Percentiles rank a stretch among this genome's conserved stretches.
Conservation (phyloP, 1,139 yeast genomes). For the Saccharomyces hybrid region DNA sequence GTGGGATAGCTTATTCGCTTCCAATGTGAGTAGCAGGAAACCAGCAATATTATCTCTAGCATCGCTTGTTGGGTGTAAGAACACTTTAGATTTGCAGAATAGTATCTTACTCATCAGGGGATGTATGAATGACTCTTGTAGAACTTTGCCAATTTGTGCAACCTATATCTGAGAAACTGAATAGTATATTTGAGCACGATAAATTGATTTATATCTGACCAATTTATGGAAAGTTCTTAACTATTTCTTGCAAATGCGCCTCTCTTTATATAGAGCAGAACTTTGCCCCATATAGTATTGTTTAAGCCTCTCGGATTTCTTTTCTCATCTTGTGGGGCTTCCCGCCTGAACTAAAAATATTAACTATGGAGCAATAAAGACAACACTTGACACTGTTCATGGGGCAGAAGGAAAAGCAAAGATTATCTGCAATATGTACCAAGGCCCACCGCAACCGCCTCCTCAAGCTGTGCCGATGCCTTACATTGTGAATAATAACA, state of each 20-base stretch:
- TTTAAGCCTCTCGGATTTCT: constrained; percentile 1
- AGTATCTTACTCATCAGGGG: constrained; percentile 10
- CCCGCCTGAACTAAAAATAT: not conserved
- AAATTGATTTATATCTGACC: not conserved
- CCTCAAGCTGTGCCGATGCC: not conserved
- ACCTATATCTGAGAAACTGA: not conserved
- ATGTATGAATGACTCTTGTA: not conserved
- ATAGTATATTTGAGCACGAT: not conserved
- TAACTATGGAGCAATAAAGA: not conserved
- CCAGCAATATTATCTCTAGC: constrained; percentile 76
- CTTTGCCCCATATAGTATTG: not conserved
- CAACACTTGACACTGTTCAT: not conserved
- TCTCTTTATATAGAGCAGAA: not conserved
- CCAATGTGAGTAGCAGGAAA: constrained; percentile 49
- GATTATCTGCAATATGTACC: not conserved
- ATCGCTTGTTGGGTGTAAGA: constrained; percentile 70
- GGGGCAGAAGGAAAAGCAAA: not conserved
- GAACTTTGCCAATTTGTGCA: not conserved
- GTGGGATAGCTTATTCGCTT: constrained; percentile 40
- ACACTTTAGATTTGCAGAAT: constrained; percentile 58
- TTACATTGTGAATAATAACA: not conserved
- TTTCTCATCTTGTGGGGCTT: not conserved
- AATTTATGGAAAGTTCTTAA: not conserved
- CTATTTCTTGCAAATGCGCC: not conserved
- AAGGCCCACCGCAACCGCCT: not conserved